These are phyloP conservation scores for Mycena kentingensis DNA, from an alignment of 768 basidiomycete genomes.

Conservation along the genomic window DNA sequence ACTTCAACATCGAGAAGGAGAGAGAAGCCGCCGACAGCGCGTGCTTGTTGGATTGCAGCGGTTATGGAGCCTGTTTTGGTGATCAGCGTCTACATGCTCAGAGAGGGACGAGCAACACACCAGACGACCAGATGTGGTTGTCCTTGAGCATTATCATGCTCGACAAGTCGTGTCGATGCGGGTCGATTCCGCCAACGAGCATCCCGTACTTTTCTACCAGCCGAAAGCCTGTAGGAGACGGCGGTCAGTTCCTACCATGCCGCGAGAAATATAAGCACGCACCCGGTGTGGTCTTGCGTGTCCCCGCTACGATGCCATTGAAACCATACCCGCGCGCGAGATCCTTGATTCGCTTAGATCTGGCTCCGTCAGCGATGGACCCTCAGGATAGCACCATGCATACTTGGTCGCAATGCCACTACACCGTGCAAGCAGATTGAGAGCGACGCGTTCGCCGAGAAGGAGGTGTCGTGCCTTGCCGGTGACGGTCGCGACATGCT, in stretches of 20 bases:
- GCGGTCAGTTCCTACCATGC: slow-evolving; percentile 4
- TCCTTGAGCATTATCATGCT: slow-evolving; percentile 99
- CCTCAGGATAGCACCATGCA: slow-evolving; percentile 27
- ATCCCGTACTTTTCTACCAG: slow-evolving; percentile 98
- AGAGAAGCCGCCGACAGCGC: slow-evolving; percentile 88
- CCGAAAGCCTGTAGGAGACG: slow-evolving; percentile 66
- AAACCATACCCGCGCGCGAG: slow-evolving; percentile 78
- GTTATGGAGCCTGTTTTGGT: slow-evolving; percentile 77
- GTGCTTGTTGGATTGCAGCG: slow-evolving; percentile 81
- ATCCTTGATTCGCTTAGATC: slow-evolving; percentile 82
- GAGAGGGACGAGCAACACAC: slow-evolving; percentile 40
- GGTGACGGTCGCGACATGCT: slow-evolving; percentile 86
- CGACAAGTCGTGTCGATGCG: slow-evolving; percentile 94
- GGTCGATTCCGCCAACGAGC: slow-evolving; percentile 95
- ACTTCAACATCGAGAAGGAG: slow-evolving; percentile 94
- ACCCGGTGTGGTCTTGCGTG: slow-evolving; percentile 96
- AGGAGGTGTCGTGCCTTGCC: slow-evolving; percentile 88
- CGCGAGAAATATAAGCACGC: background rate
- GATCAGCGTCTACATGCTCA: slow-evolving; percentile 1
- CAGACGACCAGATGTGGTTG: slow-evolving; percentile 98
- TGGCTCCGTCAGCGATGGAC: slow-evolving; percentile 32
- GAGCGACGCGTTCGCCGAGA: slow-evolving; percentile 87
- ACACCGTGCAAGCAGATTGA: slow-evolving; percentile 92
- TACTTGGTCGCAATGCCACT: slow-evolving; percentile 96
- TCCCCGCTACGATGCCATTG: slow-evolving; percentile 89